These are phyloP conservation scores for Entomortierella beljakovae DNA, from an alignment of 192 early-diverging fungal genomes.

Conservation along the genomic window DNA sequence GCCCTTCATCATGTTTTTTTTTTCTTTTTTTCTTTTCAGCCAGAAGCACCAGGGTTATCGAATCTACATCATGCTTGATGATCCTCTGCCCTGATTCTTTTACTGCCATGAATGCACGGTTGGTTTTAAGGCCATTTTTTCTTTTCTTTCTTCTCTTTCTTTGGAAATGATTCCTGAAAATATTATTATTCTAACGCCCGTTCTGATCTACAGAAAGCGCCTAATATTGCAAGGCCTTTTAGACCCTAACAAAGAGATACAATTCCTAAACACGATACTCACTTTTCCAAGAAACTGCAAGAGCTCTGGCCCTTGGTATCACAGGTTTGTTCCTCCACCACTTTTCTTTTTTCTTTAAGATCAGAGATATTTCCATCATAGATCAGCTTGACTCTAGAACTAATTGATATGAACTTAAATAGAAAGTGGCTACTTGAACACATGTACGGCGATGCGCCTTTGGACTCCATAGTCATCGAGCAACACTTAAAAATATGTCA, in stretches of 20 bases:
- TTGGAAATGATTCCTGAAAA: neutral
- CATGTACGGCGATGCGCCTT: slow-evolving; percentile 17
- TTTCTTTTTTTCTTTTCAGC: slow-evolving; percentile 2
- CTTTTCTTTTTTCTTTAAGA: neutral
- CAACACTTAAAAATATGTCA: slow-evolving; percentile 50
- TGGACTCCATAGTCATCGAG: slow-evolving; percentile 16
- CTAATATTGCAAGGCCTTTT: slow-evolving; percentile 40
- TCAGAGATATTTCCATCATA: neutral
- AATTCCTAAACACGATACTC: slow-evolving; percentile 58
- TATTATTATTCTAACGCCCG: too few species aligned
- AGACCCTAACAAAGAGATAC: slow-evolving; percentile 50
- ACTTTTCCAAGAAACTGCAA: slow-evolving; percentile 65
- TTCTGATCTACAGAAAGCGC: slow-evolving; percentile 58
- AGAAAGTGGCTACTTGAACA: slow-evolving; percentile 38
- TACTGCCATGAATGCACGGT: slow-evolving; percentile 63
- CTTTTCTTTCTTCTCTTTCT: neutral
- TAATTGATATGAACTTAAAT: too few species aligned
- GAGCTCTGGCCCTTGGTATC: slow-evolving; percentile 62
- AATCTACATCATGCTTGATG: slow-evolving; percentile 54
- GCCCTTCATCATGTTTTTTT: neutral
- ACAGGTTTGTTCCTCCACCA: slow-evolving; percentile 35
- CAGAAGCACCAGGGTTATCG: slow-evolving; percentile 1
- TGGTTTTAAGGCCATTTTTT: neutral
- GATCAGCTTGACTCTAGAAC: too few species aligned
- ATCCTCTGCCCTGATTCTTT: slow-evolving; percentile 64